A percentile compares a stretch with the other conserved stretches of the same genome.
These are phyloP conservation scores for Cercospora sp. DNA, from an alignment of 2,329 filamentous ascomycete genomes.

Conservation along the genomic window DNA sequence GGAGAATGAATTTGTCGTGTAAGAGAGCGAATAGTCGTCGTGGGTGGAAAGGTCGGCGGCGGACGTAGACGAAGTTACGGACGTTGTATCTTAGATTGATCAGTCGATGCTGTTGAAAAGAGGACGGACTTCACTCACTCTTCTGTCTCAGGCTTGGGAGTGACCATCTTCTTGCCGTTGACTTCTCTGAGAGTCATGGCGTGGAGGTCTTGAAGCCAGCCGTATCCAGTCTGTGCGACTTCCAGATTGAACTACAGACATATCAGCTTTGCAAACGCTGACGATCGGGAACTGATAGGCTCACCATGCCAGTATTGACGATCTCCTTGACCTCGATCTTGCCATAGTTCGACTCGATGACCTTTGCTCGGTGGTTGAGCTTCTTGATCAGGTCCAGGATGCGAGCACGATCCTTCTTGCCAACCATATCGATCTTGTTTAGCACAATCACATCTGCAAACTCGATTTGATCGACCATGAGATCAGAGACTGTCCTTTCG, in stretches of 20 bases:
- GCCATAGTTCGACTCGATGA: slow-evolving; percentile 61
- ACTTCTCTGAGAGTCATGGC: slow-evolving; percentile 66
- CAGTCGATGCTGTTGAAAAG: background rate
- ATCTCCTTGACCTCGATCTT: slow-evolving; percentile 64
- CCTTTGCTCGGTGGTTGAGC: slow-evolving; percentile 66
- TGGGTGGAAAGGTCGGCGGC: slow-evolving; percentile 50
- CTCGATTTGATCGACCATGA: slow-evolving; percentile 77
- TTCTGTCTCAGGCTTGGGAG: slow-evolving; percentile 69
- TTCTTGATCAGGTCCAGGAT: slow-evolving; percentile 43
- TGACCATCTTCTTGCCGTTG: slow-evolving; percentile 55
- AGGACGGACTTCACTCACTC: slow-evolving; percentile 55
- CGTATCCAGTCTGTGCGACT: slow-evolving; percentile 63
- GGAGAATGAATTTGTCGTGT: slow-evolving; percentile 48
- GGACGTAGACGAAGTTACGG: slow-evolving; percentile 68
- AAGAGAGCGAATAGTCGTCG: slow-evolving; percentile 45
- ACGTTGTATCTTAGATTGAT: slow-evolving; percentile 58
- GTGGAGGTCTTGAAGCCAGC: slow-evolving; percentile 70
- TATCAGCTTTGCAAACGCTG: background rate
- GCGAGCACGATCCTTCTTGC: slow-evolving; percentile 41
- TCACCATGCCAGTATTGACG: slow-evolving; percentile 59
- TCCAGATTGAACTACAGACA: slow-evolving; percentile 58
- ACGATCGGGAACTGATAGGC: too few species aligned
- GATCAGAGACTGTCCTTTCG: slow-evolving; percentile 70
- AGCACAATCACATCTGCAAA: slow-evolving; percentile 73
- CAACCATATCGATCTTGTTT: slow-evolving; percentile 68